Percentiles rank a stretch among this genome's conserved stretches.
phyloP scores from a whole-genome alignment of 2,329 filamentous ascomycete genomes.

The Ophiostoma triangulosporum region DNA sequence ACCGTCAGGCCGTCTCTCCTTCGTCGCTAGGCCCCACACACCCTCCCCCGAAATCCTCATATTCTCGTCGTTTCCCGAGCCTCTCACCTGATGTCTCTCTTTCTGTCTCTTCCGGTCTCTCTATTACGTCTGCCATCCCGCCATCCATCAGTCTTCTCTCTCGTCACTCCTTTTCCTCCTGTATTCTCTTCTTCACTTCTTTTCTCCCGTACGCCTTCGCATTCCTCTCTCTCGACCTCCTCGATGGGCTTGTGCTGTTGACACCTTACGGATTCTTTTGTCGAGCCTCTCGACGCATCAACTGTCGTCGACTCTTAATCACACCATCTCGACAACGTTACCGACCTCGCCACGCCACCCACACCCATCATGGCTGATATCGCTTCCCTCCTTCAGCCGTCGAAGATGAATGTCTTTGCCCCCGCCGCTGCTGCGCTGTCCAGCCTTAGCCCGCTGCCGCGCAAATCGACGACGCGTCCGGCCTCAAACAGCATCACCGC shows the following conservation, averaged over 20 bases:
- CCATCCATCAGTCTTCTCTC: not conserved
- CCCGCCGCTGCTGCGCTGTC: slow-evolving; percentile 17
- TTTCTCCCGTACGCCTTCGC: not conserved
- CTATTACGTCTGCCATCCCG: not conserved
- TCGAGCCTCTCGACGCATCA: not conserved
- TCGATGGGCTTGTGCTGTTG: not conserved
- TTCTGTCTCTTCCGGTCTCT: too few species aligned
- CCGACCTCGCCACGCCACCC: too few species aligned
- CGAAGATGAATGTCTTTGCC: slow-evolving; percentile 19
- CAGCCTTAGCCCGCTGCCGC: slow-evolving; percentile 21
- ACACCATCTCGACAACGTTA: not conserved
- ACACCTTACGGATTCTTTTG: not conserved
- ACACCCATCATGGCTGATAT: slow-evolving; percentile 19
- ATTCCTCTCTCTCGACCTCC: not conserved
- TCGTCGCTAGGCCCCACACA: not conserved
- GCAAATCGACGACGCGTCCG: slow-evolving; percentile 20
- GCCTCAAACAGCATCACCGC: slow-evolving; percentile 5
- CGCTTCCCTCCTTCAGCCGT: slow-evolving; percentile 13
- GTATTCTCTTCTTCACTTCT: not conserved
- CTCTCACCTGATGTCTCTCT: slow-evolving; percentile 3
- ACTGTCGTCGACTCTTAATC: not conserved
- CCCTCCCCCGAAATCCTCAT: not conserved
- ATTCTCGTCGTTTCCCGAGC: slow-evolving; percentile 3
- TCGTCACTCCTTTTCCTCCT: not conserved
- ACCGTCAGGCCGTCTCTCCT: slow-evolving; percentile 1